phyloP scores from a whole-genome alignment of 257 asterid species.

The Capsicum pubescens region DNA sequence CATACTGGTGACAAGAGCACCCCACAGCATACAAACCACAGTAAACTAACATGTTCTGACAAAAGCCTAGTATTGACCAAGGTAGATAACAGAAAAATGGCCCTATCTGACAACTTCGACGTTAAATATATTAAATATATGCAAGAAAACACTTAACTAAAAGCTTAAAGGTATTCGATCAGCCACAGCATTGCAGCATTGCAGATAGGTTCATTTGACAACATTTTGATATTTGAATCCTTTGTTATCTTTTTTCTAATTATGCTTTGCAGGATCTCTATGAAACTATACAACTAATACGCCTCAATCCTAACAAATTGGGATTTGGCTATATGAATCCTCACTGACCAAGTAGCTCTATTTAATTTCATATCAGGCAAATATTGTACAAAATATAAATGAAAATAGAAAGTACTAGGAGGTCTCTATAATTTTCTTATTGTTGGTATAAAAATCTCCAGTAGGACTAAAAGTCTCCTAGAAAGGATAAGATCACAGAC shows the following conservation, averaged over 20 bases:
- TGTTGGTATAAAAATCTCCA: background rate
- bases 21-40: background rate
- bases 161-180: background rate
- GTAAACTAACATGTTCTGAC: background rate
- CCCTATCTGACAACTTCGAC: background rate
- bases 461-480: background rate
- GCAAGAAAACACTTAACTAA: background rate
- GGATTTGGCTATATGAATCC: background rate
- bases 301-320: background rate
- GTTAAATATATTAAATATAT: background rate
- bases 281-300: conserved; percentile 27
- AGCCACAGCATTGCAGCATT: background rate
- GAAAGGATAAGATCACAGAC: background rate
- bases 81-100: background rate
- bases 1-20: background rate
- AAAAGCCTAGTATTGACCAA: background rate
- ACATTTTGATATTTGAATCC: background rate
- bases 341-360: background rate
- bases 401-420: background rate
- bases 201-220: background rate
- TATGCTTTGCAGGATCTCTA: conserved; percentile 22
- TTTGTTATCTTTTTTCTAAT: background rate
- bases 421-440: background rate
- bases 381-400: background rate
- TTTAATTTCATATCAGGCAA: background rate